These are phyloP conservation scores for Pisolithus orientalis DNA, from an alignment of 768 basidiomycete genomes.

Conservation along the genomic window DNA sequence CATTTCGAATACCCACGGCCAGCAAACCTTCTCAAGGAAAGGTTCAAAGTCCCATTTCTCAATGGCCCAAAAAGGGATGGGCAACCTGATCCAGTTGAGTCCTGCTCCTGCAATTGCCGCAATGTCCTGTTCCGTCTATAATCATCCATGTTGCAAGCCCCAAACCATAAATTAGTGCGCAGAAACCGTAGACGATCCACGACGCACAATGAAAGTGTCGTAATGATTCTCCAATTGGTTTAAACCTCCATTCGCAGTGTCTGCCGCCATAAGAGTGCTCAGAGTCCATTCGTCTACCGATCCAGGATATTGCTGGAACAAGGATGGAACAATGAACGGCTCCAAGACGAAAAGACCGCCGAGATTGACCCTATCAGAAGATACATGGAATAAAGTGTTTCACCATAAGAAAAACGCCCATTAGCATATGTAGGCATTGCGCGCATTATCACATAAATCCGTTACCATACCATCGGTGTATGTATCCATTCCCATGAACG, in stretches of 20 bases:
- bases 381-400: no score
- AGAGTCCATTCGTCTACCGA: slow-evolving; percentile 65
- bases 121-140: slow-evolving; percentile 82
- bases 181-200: not conserved
- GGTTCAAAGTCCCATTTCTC: slow-evolving; percentile 72
- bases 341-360: slow-evolving; percentile 75
- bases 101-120: slow-evolving; percentile 86
- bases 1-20: slow-evolving; percentile 46
- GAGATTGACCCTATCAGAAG: slow-evolving; percentile 49
- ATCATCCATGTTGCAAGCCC: not conserved
- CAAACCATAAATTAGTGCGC: not conserved
- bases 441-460: slow-evolving; percentile 3
- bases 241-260: slow-evolving; percentile 57
- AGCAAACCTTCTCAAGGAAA: slow-evolving; percentile 65
- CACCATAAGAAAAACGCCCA: no score
- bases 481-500: not conserved
- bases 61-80: slow-evolving; percentile 84
- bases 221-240: slow-evolving; percentile 72
- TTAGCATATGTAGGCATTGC: not conserved
- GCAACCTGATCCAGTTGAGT: slow-evolving; percentile 76
- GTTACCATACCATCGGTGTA: not conserved
- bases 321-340: slow-evolving; percentile 65
- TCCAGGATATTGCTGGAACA: slow-evolving; percentile 55
- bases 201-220: slow-evolving; percentile 70
- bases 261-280: slow-evolving; percentile 57